phyloP scores from a whole-genome alignment of 139 green algal species.

The Auxenochlorella pyrenoidosa region DNA sequence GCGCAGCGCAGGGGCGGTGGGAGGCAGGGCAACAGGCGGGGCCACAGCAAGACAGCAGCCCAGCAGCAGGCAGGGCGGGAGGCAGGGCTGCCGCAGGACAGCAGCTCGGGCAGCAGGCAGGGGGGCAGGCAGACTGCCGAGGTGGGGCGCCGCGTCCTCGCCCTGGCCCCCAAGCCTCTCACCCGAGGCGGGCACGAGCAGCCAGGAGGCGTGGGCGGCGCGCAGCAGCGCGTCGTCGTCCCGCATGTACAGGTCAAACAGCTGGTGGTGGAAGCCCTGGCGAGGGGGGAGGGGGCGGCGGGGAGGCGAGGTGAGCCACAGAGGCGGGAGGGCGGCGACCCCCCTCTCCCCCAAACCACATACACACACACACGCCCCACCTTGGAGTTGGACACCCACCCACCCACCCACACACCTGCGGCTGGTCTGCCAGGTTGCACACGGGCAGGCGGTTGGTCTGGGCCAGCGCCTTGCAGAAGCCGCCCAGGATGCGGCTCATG shows the following conservation, averaged over 20 bases:
- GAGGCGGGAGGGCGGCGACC: too few species aligned
- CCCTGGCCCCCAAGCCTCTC: neutral
- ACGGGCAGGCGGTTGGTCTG: slow-evolving; percentile 18
- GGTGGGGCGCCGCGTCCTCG: neutral
- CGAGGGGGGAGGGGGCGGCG: slow-evolving; percentile 51
- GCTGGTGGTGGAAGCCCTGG: slow-evolving; percentile 68
- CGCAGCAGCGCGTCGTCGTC: slow-evolving; percentile 74
- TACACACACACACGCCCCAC: too few species aligned
- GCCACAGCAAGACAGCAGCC: too few species aligned
- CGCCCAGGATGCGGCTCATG: slow-evolving; percentile 87
- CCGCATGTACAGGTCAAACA: slow-evolving; percentile 72
- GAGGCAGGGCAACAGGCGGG: too few species aligned
- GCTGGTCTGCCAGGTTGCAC: slow-evolving; percentile 70
- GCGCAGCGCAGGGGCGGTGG: too few species aligned
- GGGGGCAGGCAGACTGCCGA: neutral
- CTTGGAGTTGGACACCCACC: too few species aligned
- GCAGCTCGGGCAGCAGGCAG: too few species aligned
- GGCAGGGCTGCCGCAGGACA: too few species aligned
- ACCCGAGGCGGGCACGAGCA: slow-evolving; percentile 65
- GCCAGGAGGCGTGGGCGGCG: slow-evolving; percentile 74
- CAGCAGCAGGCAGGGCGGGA: too few species aligned
- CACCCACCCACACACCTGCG: slow-evolving; percentile 32
- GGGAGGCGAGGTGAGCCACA: neutral
- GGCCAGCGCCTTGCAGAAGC: slow-evolving; percentile 68
- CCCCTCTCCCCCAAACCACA: too few species aligned